Evolutionary conservation across 495 filamentous ascomycete species (phyloP), one percentile per base, ranked within the genome.

Genomic region (Xylaria castorea): DNA sequence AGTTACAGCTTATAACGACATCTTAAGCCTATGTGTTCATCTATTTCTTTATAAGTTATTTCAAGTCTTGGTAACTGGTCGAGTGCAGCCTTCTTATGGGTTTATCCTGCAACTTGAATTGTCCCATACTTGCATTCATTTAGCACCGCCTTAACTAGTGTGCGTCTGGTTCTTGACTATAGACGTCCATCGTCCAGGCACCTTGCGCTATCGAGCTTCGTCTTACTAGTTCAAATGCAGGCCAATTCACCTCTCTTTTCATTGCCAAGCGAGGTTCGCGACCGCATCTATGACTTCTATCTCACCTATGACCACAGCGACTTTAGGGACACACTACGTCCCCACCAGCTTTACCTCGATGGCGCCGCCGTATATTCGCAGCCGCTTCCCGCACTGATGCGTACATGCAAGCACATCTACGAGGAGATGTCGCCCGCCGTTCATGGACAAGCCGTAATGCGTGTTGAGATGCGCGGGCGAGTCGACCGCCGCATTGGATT

Each of bases 241-340:
- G 32, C 61, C 22, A 22, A 73, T 38, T 75, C 77, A 22, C 62
- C 68, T 16, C 51, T 81, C 25, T 73, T 77, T 14, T 27, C n/a
- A 22, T 71, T 81, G 32, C 78, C 79, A 0, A 69, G 65, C 62
- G 78, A 81, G 53, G 61, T 81, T 44, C 78, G 77, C 18, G 78
- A 80, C 27, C 71, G 68, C 25, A 80, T 81, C 69, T 79, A 79
- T 40, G 75, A 74, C 18, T 74, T 75, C 64, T 77, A 75, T 58
- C 75, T 81, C 44, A 18, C 75, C 14, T 72, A 72, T 34, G 42
- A 77, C 51, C 70, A 77, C 69, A 36, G 11, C 11, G 75, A 80
- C 68, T 80, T 78, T 58, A 64, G 64, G 46, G 69, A 77, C 60
- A 72, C 76, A 11, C 63, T 80, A 12, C 76, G 73, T 12, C 76